These are phyloP conservation scores for Alternaria atra DNA, from an alignment of 2,329 filamentous ascomycete species.

Conservation along the genomic window DNA sequence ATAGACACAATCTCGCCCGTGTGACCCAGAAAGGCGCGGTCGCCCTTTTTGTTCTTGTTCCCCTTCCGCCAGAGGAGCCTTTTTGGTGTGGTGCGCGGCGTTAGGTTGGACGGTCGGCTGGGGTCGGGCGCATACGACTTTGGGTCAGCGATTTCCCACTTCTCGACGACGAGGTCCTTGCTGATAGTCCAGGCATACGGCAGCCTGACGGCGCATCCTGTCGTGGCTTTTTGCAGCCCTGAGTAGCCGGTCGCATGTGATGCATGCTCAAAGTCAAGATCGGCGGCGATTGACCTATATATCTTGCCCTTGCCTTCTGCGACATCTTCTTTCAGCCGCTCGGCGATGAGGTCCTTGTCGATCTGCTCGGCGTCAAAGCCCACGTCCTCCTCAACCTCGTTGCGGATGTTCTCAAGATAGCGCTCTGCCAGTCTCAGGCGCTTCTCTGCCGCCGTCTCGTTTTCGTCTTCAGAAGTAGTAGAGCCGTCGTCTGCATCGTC, in stretches of 20 bases:
- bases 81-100: conserved; percentile 70
- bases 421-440: conserved; percentile 87
- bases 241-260: conserved; percentile 78
- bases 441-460: conserved; percentile 89
- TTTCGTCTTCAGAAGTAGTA: conserved; percentile 75
- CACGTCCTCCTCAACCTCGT: conserved; percentile 75
- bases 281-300: conserved; percentile 79
- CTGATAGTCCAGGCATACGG: conserved; percentile 89
- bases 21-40: conserved; percentile 74
- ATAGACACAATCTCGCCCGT: conserved; percentile 81
- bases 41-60: conserved; percentile 65
- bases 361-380: conserved; percentile 96
- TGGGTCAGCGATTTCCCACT: conserved; percentile 81
- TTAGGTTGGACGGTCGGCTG: conserved; percentile 42
- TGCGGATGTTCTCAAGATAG: conserved; percentile 88
- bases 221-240: conserved; percentile 79
- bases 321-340: conserved; percentile 85
- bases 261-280: conserved; percentile 74
- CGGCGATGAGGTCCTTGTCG: conserved; percentile 89
- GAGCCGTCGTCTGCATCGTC: conserved; percentile 47
- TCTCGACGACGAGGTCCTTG: conserved; percentile 84
- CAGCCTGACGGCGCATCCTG: conserved; percentile 78
- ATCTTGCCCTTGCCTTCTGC: conserved; percentile 90
- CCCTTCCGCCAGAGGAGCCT: conserved; percentile 71
- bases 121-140: conserved; percentile 36